These are phyloP conservation scores for Ustilago loliicola DNA, from an alignment of 1,284 basidiomycete species.

Conservation along the genomic window DNA sequence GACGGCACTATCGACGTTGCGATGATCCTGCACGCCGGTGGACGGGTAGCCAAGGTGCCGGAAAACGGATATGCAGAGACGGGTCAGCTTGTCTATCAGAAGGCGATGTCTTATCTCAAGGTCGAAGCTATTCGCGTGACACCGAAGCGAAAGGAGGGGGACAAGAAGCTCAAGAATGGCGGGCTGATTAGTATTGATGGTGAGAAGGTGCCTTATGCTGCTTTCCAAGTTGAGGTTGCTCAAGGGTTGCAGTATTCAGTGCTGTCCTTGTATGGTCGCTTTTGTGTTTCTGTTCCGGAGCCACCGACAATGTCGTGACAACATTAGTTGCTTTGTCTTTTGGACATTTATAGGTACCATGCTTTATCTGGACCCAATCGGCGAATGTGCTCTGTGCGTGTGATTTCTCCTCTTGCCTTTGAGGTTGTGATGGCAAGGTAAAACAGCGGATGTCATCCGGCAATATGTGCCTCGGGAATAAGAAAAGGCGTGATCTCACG, in stretches of 20 bases:
- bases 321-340: neutral
- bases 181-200: slow-evolving; percentile 77
- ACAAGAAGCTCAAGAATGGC: slow-evolving; percentile 49
- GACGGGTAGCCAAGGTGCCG: slow-evolving; percentile 56
- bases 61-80: slow-evolving; percentile 57
- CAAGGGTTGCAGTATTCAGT: slow-evolving; percentile 45
- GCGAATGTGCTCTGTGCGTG: neutral
- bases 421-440: neutral
- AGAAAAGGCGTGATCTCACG: neutral
- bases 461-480: slow-evolving; percentile 17
- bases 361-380: neutral
- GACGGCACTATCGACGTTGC: slow-evolving; percentile 64
- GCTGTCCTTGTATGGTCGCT: slow-evolving; percentile 51
- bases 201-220: slow-evolving; percentile 82
- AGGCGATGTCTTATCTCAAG: slow-evolving; percentile 61
- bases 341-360: too few species aligned
- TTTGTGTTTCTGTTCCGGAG: slow-evolving; percentile 41
- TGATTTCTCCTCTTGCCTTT: neutral
- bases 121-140: slow-evolving; percentile 66
- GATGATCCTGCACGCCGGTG: slow-evolving; percentile 58
- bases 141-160: slow-evolving; percentile 51
- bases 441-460: neutral
- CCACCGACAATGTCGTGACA: slow-evolving; percentile 26
- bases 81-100: slow-evolving; percentile 60
- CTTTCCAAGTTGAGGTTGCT: slow-evolving; percentile 84